Evolutionary conservation across 305 asterid genomes (phyloP), one percentile per base, ranked within the genome.

Genomic region (Fraxinus dipetala): DNA sequence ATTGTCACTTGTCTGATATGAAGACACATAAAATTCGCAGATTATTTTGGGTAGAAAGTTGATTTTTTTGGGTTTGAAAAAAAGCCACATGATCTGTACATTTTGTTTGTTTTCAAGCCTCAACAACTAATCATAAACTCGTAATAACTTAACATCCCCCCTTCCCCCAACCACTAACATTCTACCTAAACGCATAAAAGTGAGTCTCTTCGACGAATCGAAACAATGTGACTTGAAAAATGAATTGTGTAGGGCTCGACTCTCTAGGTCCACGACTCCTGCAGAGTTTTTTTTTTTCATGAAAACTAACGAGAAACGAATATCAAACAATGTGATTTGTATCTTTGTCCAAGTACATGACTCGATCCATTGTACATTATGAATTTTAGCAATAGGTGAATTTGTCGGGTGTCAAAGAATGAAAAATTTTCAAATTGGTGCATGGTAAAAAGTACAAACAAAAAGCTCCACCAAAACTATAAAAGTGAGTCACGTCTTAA

Each of bases 1-100:
- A 84, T 80, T 88, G 94, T 87, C 88, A 87, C 82, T 88, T 87
- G 90, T 89, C 89, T 18, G 85, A 86, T 87, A 28, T 79, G 92
- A 86, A 78, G 94, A 90, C 94, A 90, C 30, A 65, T 79, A 83
- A 85, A 86, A 83, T 85, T 72, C 65, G 83, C 86, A 79, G 80
- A 78, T 72, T 78, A 84, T 81, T 85, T 87, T 72, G 81, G 35
- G 81, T 79, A 74, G 84, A 70, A 35, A 74, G 40, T 72, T 78
- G 81, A 83, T 80, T 81, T 85, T 80, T 79, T 79, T 82, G 83
- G 80, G 86, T 79, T 81, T 86, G 78, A 48, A 70, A 88, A 48
- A 85, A 84, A 88, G 75, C 85, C 82, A 80, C 87, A 79, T 80
- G 22, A 82, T 78, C 77, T 72, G 35, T 83, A 76, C 81, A 79